phyloP scores from a whole-genome alignment of 2,329 filamentous ascomycete species.

The Sphaerulina vaccinii region DNA sequence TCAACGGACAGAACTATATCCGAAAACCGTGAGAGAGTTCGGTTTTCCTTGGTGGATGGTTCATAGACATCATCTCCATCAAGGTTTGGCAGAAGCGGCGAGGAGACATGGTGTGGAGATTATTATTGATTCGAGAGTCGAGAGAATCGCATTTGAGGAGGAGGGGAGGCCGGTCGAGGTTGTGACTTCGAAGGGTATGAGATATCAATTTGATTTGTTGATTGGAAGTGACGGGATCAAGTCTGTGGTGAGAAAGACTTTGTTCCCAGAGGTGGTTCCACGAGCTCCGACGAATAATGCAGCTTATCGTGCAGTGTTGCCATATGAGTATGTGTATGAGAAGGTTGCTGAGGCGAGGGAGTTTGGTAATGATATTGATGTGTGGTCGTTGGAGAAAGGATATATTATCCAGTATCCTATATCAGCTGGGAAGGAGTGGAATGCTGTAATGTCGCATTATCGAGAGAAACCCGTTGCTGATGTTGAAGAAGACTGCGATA shows the following conservation, averaged over 20 bases:
- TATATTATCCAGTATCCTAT: slow-evolving; percentile 50
- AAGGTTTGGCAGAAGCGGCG: slow-evolving; percentile 43
- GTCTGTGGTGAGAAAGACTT: slow-evolving; percentile 37
- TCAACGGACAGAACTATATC: slow-evolving; percentile 28
- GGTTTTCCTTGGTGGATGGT: slow-evolving; percentile 48
- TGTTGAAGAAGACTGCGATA: slow-evolving; percentile 38
- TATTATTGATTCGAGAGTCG: slow-evolving; percentile 39
- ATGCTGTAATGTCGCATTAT: slow-evolving; percentile 47
- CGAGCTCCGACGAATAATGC: slow-evolving; percentile 42
- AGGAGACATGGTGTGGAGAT: slow-evolving; percentile 41
- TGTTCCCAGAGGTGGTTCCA: slow-evolving; percentile 44
- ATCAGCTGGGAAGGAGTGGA: slow-evolving; percentile 43
- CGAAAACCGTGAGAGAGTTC: slow-evolving; percentile 33
- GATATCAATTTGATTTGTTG: slow-evolving; percentile 28
- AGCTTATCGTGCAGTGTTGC: slow-evolving; percentile 47
- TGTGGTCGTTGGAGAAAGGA: slow-evolving; percentile 43
- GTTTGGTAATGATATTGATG: slow-evolving; percentile 41
- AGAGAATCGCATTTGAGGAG: slow-evolving; percentile 30
- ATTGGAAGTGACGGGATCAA: slow-evolving; percentile 32
- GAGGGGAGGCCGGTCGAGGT: slow-evolving; percentile 32
- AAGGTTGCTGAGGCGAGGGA: slow-evolving; percentile 21
- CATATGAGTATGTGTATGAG: slow-evolving; percentile 40
- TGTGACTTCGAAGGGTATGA: slow-evolving; percentile 28
- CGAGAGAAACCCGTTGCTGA: slow-evolving; percentile 34
- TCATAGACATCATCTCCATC: slow-evolving; percentile 48